Evolutionary conservation across 192 early-diverging fungal species (phyloP).

Genomic region (Fimicolochytrium jonesii): DNA sequence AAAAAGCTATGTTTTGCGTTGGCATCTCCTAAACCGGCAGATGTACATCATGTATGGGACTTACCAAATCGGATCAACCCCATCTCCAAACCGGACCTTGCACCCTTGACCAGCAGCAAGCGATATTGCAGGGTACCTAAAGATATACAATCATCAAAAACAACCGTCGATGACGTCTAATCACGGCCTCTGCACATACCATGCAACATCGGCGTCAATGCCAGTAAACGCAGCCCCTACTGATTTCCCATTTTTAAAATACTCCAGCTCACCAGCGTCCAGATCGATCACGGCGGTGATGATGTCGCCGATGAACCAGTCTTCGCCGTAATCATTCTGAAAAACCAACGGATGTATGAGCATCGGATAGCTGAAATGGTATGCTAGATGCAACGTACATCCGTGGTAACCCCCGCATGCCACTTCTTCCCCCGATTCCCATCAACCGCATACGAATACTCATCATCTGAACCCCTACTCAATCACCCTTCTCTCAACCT

Average conservation of each 20-base stretch:
- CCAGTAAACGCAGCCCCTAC: constrained; percentile 60
- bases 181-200: too few species aligned
- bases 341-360: too few species aligned
- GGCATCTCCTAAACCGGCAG: too few species aligned
- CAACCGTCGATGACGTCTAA: too few species aligned
- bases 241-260: constrained; percentile 59
- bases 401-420: too few species aligned
- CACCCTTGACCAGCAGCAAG: constrained; percentile 72
- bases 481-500: too few species aligned
- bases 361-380: too few species aligned
- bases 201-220: constrained; percentile 29
- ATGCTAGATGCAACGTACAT: too few species aligned
- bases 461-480: too few species aligned
- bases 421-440: constrained; percentile 69
- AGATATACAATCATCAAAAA: neutral
- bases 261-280: constrained; percentile 60
- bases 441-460: constrained; percentile 74
- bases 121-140: constrained; percentile 66
- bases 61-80: constrained; percentile 37
- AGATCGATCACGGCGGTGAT: constrained; percentile 59
- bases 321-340: constrained; percentile 48
- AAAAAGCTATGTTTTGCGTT: too few species aligned
- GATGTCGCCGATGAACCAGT: constrained; percentile 47
- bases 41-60: too few species aligned
- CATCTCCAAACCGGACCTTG: constrained; percentile 64